Conservation (phyloP, 345 rosid genomes). For the Mangifera indica region DNA sequence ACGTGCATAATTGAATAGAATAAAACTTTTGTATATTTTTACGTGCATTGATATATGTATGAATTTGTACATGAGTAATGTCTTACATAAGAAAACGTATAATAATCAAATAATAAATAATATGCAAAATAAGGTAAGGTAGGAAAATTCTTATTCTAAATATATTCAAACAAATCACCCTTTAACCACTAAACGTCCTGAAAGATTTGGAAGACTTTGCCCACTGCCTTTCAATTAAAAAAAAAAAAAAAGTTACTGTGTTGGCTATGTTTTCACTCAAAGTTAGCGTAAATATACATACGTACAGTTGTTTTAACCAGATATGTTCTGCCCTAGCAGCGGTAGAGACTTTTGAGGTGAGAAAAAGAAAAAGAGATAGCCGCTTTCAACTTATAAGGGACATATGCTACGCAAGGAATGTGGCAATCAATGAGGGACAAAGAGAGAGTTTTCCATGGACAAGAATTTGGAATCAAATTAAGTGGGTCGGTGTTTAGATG, state of each 20-base stretch:
- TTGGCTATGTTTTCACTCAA: background rate
- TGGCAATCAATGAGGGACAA: background rate
- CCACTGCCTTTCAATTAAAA: too few species aligned
- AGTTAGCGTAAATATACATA: background rate
- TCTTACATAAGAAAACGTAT: too few species aligned
- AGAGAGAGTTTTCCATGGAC: background rate
- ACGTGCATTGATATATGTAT: too few species aligned
- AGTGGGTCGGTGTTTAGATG: constrained; percentile 15
- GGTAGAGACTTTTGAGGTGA: background rate
- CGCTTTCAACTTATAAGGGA: background rate
- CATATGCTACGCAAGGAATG: background rate
- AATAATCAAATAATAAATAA: too few species aligned
- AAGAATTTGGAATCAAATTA: constrained; percentile 3
- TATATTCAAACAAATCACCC: too few species aligned
- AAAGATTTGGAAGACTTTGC: background rate
- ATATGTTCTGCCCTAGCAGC: constrained; percentile 1
- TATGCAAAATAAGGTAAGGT: too few species aligned
- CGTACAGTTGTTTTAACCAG: background rate
- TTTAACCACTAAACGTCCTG: background rate
- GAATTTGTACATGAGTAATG: too few species aligned
- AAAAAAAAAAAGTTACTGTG: too few species aligned
- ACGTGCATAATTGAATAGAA: too few species aligned
- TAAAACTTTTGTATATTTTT: too few species aligned
- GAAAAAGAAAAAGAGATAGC: background rate
- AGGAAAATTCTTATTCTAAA: too few species aligned